Evolutionary conservation across 805 yeast genomes (phyloP), one percentile per base, ranked within the genome.

Genomic region (Teunomyces barrocoloradensis): DNA sequence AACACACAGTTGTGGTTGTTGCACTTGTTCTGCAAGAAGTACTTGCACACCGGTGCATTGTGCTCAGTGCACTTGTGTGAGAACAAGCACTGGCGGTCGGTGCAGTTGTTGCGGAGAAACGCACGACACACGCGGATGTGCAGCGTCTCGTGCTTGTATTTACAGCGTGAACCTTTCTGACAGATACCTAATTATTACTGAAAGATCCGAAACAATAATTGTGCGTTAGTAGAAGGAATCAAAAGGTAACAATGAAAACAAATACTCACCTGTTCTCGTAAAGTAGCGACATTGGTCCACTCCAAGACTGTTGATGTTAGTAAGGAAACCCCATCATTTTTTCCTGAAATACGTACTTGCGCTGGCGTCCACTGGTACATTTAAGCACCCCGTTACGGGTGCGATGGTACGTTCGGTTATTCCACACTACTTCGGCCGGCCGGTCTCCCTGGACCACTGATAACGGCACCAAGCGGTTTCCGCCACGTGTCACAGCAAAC

Each of bases 21-120:
- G 50, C 75, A 70, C 46, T 56, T 56, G 33, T 49, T 54, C 27
- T 57, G 59, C 41, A 65, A 50, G 44, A 47, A 54, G 53, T 57
- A 69, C 20, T 58, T 55, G 50, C 75, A 70, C 13, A 63, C 17
- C 7, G 75, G 71, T 3, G 87, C 73, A 58, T 86, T 88, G 62
- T 69, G 79, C 52, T 83, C 82, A 23, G 71, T 73, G 6, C 82
- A 76, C 2, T 60, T 63, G 61, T 87, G 95, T 32, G 82, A 78
- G 20, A 81, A 61, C 4, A 65, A 62, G 58, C 95, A 87, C 15
- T 72, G 62, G 17, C 64, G 60, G 25, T 69, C 68, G 20, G 53
- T 48, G 58, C 94, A 87, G 28, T 63, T 62, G 3, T 77, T 79
- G 33, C 65, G 64, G 38, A 82, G 64, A 45, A 61, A 75, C 9